Evolutionary conservation across 2,329 filamentous ascomycete genomes (phyloP).

Genomic region (Fonsecaea nubica): DNA sequence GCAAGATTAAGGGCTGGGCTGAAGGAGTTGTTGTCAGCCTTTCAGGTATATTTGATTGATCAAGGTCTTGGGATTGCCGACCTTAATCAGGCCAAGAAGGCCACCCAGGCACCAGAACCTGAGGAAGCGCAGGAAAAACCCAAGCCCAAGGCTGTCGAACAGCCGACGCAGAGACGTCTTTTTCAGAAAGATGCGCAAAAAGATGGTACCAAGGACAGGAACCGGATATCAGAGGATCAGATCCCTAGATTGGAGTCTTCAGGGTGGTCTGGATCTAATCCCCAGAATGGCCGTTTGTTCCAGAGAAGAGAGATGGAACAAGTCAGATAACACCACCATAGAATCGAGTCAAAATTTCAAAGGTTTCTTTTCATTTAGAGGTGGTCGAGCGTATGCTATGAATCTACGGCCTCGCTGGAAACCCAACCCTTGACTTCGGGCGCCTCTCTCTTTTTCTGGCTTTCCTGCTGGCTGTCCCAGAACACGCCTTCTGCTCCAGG

Average conservation of each 20-base stretch:
- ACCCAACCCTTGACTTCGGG: conserved; percentile 60
- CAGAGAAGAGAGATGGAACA: conserved; percentile 36
- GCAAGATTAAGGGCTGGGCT: conserved; percentile 70
- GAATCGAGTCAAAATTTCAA: conserved; percentile 2
- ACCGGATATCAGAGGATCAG: neutral
- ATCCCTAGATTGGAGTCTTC: conserved; percentile 1
- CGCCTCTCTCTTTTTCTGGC: conserved; percentile 50
- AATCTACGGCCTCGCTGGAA: conserved; percentile 33
- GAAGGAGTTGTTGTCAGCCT: conserved; percentile 69
- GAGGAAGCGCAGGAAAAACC: conserved; percentile 18
- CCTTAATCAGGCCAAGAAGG: conserved; percentile 74
- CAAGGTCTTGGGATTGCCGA: conserved; percentile 74
- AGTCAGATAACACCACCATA: conserved; percentile 20
- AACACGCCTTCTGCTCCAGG: conserved; percentile 47
- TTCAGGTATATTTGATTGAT: conserved; percentile 75
- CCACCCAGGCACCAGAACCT: conserved; percentile 46
- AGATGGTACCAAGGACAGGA: neutral
- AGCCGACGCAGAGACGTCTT: conserved; percentile 18
- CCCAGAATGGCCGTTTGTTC: conserved; percentile 14
- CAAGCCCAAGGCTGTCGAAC: conserved; percentile 10
- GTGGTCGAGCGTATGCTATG: neutral
- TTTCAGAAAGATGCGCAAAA: conserved; percentile 23
- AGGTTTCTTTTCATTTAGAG: neutral
- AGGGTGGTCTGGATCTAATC: conserved; percentile 7
- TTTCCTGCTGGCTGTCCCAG: conserved; percentile 50